A percentile compares a stretch with the other conserved stretches of the same genome.
These are phyloP conservation scores for Fusarium denticulatum DNA, from an alignment of 2,329 filamentous ascomycete genomes.

Conservation along the genomic window DNA sequence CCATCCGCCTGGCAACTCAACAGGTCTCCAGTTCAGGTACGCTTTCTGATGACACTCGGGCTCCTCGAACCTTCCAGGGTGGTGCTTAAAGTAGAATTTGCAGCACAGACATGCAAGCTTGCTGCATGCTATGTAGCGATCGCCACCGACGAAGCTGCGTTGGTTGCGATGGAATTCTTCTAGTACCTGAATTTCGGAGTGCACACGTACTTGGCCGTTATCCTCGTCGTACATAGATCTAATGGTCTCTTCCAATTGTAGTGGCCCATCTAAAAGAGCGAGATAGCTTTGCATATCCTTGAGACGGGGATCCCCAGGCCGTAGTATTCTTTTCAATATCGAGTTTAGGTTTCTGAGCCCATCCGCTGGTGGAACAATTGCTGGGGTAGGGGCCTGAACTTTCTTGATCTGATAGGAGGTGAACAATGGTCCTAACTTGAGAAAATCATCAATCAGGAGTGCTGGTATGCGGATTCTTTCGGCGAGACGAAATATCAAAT, in stretches of 20 bases:
- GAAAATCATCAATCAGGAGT: conserved; percentile 50
- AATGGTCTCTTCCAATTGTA: conserved; percentile 5
- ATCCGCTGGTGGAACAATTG: conserved; percentile 41
- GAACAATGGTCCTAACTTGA: conserved; percentile 46
- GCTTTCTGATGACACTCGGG: conserved; percentile 53
- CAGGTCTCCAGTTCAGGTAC: conserved; percentile 53
- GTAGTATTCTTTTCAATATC: conserved; percentile 49
- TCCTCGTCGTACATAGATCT: conserved; percentile 9
- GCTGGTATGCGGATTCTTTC: conserved; percentile 52
- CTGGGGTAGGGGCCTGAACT: conserved; percentile 22
- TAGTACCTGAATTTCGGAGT: conserved; percentile 47
- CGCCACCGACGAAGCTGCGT: conserved; percentile 50
- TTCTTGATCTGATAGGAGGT: conserved; percentile 41
- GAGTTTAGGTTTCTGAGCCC: conserved; percentile 42
- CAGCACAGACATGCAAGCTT: conserved; percentile 64
- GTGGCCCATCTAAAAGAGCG: neutral
- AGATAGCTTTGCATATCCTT: conserved; percentile 5
- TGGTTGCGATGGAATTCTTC: conserved; percentile 54
- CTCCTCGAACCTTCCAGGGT: conserved; percentile 47
- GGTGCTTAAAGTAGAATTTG: conserved; percentile 54
- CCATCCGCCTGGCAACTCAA: conserved; percentile 9
- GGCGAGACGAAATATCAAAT: conserved; percentile 58
- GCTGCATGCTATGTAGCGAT: conserved; percentile 61
- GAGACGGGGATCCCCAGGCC: conserved; percentile 4
- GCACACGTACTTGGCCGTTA: conserved; percentile 40